Conservation (phyloP, 2,329 filamentous ascomycete species). For the Curvularia sp. region DNA sequence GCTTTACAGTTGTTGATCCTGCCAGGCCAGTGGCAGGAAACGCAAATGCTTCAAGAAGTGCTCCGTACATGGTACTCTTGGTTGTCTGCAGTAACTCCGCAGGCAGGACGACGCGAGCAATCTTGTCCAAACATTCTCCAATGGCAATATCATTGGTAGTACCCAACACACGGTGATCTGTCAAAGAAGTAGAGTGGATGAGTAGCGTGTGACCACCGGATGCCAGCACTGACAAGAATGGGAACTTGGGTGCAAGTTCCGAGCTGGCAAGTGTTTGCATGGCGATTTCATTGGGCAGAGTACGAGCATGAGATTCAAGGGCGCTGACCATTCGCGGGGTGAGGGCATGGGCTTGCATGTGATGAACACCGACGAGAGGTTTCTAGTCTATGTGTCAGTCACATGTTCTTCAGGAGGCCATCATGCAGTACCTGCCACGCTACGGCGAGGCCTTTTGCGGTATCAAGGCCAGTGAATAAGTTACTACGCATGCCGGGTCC, state of each 20-base stretch:
- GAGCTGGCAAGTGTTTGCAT: background rate
- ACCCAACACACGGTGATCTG: slow-evolving; percentile 75
- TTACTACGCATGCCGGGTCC: slow-evolving; percentile 88
- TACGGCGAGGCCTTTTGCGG: slow-evolving; percentile 84
- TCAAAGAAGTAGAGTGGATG: slow-evolving; percentile 73
- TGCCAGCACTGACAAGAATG: slow-evolving; percentile 86
- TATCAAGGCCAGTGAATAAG: slow-evolving; percentile 78
- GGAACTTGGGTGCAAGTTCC: slow-evolving; percentile 66
- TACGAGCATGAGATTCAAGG: slow-evolving; percentile 50
- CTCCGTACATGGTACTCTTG: slow-evolving; percentile 78
- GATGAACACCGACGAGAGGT: slow-evolving; percentile 85
- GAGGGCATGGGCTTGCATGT: slow-evolving; percentile 96
- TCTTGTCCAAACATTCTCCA: slow-evolving; percentile 89
- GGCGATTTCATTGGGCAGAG: background rate
- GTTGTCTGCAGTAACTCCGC: slow-evolving; percentile 60
- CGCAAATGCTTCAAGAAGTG: slow-evolving; percentile 81
- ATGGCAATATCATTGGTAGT: slow-evolving; percentile 81
- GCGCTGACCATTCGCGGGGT: slow-evolving; percentile 80
- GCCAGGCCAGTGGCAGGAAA: slow-evolving; percentile 56
- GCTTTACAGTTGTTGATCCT: slow-evolving; percentile 6
- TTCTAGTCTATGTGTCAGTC: slow-evolving; percentile 51
- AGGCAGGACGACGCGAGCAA: slow-evolving; percentile 78
- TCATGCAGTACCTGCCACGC: slow-evolving; percentile 68
- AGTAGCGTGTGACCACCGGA: slow-evolving; percentile 93
- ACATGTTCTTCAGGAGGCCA: background rate